Base-by-base conservation (phyloP, 345 rosid species). In the Eucalyptus coolabah region DNA sequence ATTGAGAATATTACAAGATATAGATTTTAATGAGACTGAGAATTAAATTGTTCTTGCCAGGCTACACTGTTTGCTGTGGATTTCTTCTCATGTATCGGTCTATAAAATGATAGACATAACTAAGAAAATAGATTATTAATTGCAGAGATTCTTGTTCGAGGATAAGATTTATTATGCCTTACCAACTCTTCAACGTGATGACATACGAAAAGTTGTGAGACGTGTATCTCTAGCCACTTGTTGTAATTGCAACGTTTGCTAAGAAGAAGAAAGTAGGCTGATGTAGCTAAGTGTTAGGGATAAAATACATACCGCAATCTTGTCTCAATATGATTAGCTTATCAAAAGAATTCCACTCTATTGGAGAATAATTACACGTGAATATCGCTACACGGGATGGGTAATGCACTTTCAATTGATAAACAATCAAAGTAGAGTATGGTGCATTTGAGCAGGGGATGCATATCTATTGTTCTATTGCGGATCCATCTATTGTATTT, bases 381-480 rank as follows among this genome's bases (percentile, higher is more conserved):
- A 8, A n/a, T 7, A 65, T n/a, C 8, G 77, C 11, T 15, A 1
- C 40, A 65, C 6, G 1, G 0, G 17, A n/a, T 1, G 1, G 3
- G 77, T 7, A n/a, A 15, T n/a, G 72, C 40, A 7, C 21, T 65
- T 65, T 65, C 77, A n/a, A 65, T 0, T 0, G 0, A n/a, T 34
- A n/a, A n/a, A n/a, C 1, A 4, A 65, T n/a, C 0, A 0, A n/a
- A 65, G 34, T n/a, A n/a, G 1, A 65, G 77, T 4, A 34, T 65
- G 37, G 3, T 4, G 11, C 21, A 65, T n/a, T 65, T n/a, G 34
- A 65, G 5, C 7, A 65, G 77, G 19, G 3, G 19, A 30, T 30
- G 19, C 37, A 30, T 65, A n/a, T 65, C 1, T 15, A 7, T n/a
- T 65, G 77, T 65, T 17, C 9, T 15, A 15, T 14, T 1, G 19